phyloP scores from a whole-genome alignment of 495 filamentous ascomycete genomes.

The Letharia columbiana region DNA sequence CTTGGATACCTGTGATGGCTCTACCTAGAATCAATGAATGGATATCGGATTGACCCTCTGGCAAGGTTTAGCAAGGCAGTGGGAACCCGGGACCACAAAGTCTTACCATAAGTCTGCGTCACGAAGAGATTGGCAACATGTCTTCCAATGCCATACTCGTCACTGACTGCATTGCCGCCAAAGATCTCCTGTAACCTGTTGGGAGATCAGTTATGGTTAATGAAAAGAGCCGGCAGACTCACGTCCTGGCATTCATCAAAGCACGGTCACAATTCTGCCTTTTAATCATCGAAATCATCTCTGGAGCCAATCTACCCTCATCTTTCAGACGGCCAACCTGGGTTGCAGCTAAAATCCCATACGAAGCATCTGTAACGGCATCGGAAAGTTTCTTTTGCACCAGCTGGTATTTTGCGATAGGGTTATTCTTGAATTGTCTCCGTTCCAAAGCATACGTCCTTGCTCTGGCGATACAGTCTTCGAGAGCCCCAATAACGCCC shows the following conservation, averaged over 20 bases:
- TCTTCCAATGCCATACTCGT: conserved; percentile 89
- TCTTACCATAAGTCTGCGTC: conserved; percentile 82
- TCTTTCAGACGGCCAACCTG: conserved; percentile 94
- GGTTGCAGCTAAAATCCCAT: conserved; percentile 72
- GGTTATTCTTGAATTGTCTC: conserved; percentile 94
- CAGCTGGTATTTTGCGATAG: conserved; percentile 94
- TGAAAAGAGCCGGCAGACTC: conserved; percentile 29
- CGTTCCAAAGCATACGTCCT: conserved; percentile 82
- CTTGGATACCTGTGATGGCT: conserved; percentile 62
- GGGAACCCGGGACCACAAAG: background rate
- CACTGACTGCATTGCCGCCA: conserved; percentile 92
- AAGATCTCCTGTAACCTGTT: conserved; percentile 86
- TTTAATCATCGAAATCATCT: conserved; percentile 99
- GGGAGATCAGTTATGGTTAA: conserved; percentile 13
- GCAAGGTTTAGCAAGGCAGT: background rate
- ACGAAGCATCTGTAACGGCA: conserved; percentile 82
- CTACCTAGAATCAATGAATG: conserved; percentile 58
- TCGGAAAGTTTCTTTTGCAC: conserved; percentile 96
- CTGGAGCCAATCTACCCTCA: conserved; percentile 73
- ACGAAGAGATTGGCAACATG: conserved; percentile 97
- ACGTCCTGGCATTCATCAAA: conserved; percentile 66
- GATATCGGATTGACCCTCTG: conserved; percentile 23
- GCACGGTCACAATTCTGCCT: conserved; percentile 95
- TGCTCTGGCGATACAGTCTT: conserved; percentile 76
- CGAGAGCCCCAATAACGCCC: conserved; percentile 85